Percentiles rank a stretch among this genome's conserved stretches.
phyloP scores from a whole-genome alignment of 2,329 filamentous ascomycete species.

The Penicillium sp. region DNA sequence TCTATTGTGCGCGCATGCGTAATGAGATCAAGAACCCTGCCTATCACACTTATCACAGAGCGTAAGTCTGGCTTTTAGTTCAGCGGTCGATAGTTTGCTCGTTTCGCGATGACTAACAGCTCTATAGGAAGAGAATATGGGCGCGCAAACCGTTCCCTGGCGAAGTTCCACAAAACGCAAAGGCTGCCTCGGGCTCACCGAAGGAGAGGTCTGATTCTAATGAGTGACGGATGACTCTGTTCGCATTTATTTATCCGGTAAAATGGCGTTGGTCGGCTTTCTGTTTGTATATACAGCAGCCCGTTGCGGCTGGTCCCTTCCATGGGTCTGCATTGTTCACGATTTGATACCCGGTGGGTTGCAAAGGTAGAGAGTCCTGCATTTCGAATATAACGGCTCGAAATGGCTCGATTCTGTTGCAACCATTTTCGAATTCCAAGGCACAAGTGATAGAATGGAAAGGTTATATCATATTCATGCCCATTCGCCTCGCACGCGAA shows the following conservation, averaged over 20 bases:
- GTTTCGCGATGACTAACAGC: neutral
- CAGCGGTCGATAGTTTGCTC: too few species aligned
- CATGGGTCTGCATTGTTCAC: neutral
- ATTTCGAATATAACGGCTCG: neutral
- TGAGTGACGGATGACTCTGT: neutral
- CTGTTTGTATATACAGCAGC: conserved; percentile 1
- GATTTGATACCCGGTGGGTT: conserved; percentile 2
- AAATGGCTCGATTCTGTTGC: neutral
- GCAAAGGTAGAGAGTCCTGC: neutral
- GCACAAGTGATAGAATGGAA: neutral
- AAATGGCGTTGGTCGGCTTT: conserved; percentile 5
- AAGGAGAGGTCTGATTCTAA: neutral
- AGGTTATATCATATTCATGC: neutral
- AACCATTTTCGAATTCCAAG: neutral
- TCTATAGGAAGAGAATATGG: conserved; percentile 23
- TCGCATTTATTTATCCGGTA: neutral
- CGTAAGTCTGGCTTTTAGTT: conserved; percentile 21
- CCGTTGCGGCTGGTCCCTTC: neutral
- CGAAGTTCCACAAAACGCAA: neutral
- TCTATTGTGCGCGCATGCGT: conserved; percentile 25
- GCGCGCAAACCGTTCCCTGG: conserved; percentile 16
- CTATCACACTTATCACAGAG: conserved; percentile 25
- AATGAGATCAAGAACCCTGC: conserved; percentile 23
- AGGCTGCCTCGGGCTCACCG: neutral
- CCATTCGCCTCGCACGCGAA: too few species aligned